Evolutionary conservation across 2,329 filamentous ascomycete genomes (phyloP).

Genomic region (Polytolypa hystricis): DNA sequence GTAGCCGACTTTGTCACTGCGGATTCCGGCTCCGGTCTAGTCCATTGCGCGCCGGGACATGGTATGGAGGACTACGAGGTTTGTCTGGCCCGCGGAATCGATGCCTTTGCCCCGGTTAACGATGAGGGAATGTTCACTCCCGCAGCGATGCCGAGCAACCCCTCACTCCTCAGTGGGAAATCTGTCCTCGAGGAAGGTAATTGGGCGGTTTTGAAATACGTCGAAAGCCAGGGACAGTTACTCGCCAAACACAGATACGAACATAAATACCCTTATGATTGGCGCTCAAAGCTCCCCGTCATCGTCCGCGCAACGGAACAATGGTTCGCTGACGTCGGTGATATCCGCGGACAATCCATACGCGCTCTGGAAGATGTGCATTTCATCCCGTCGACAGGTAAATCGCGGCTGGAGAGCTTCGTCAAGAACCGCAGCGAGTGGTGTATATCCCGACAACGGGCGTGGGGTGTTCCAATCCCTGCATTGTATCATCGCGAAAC

Average conservation of each 20-base stretch:
- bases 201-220: slow-evolving; percentile 55
- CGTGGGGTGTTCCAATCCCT: slow-evolving; percentile 95
- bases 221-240: slow-evolving; percentile 50
- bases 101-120: slow-evolving; percentile 71
- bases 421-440: slow-evolving; percentile 82
- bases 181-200: slow-evolving; percentile 62
- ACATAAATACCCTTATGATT: slow-evolving; percentile 97
- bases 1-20: slow-evolving; percentile 81
- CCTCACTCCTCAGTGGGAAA: slow-evolving; percentile 56
- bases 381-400: slow-evolving; percentile 69
- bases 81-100: slow-evolving; percentile 59
- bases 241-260: slow-evolving; percentile 59
- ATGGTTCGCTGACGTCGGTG: slow-evolving; percentile 90
- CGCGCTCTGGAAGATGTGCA: slow-evolving; percentile 57
- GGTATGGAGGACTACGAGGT: slow-evolving; percentile 93
- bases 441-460: slow-evolving; percentile 93
- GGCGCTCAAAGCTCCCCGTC: slow-evolving; percentile 87
- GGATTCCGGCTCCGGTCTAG: slow-evolving; percentile 86
- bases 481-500: slow-evolving; percentile 63
- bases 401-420: slow-evolving; percentile 69
- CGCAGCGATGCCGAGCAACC: slow-evolving; percentile 63
- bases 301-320: slow-evolving; percentile 88
- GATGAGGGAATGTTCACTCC: slow-evolving; percentile 69
- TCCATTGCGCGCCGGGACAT: slow-evolving; percentile 88
- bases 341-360: slow-evolving; percentile 66